Conservation (phyloP, 495 filamentous ascomycete genomes). For the Gamarada debralockiae region DNA sequence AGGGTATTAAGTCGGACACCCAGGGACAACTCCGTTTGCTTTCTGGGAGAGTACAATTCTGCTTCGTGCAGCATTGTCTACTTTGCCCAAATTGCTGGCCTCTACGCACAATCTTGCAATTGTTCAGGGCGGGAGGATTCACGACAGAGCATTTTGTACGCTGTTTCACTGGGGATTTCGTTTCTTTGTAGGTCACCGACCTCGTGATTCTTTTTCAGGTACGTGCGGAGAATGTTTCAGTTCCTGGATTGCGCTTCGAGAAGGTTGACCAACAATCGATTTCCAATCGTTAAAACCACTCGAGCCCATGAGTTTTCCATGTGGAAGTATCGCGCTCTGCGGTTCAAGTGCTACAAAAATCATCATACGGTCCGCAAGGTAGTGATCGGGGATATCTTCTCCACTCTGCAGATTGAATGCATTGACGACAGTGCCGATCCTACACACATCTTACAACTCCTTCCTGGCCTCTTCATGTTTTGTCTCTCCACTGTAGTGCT, state of each 20-base stretch:
- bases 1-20: no score
- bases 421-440: neutral
- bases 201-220: neutral
- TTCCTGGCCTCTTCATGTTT: neutral
- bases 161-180: no score
- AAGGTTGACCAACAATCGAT: no score
- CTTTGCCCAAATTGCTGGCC: no score
- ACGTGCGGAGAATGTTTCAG: neutral
- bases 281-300: neutral
- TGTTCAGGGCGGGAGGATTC: no score
- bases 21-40: no score
- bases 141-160: no score
- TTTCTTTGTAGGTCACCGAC: no score
- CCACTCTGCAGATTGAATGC: neutral
- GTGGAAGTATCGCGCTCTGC: neutral
- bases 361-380: neutral
- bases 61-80: no score
- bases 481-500: neutral
- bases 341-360: neutral
- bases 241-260: no score
- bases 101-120: no score
- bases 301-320: neutral
- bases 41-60: no score
- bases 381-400: neutral
- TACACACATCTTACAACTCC: neutral